Base-by-base conservation (phyloP, 2,329 filamentous ascomycete genomes). In the Pezicula neosporulosa region DNA sequence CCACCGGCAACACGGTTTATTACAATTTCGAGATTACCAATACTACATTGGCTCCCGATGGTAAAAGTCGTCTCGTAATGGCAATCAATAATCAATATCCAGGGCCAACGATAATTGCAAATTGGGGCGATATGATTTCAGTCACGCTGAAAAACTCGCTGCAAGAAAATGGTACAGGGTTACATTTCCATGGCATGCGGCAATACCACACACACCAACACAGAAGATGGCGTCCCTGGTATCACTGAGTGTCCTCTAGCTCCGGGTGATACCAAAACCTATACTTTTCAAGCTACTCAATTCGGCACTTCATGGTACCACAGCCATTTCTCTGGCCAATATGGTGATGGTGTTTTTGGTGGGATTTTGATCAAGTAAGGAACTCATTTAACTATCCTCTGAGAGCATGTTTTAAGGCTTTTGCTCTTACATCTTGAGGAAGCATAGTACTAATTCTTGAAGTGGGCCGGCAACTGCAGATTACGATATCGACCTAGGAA, bases 321-420 rank as follows among this genome's bases (percentile, higher is more conserved):
- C 42, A 44, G 42, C 1, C 82, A 85, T 60, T 78, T 78, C 56
- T 68, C 68, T 7, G 57, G 64, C n/a, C 71, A 73, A 55, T 72
- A 72, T 48, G 64, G 65, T 69, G 69, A 65, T 72, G 83, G 83
- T 0, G 66, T 84, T 0, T 71, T 78, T 36, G 83, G 83, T 21
- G 21, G 39, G 15, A 28, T 55, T 6, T 27, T 53, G 4, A 48
- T 55, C 6, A 55, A 53, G 24, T 24, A 24, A 24, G 24, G 5
- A 24, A 24, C 24, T 6, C 3, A 24, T 24, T 24, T 24, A 4
- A 6, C 7, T 24, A 6, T 24, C 7, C 24, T 6, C 24, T 24
- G 6, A 24, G 24, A 24, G 24, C 24, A 24, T 24, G 24, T 24
- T 6, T 24, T 24, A 24, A 6, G 7, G 3, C 24, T 24, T 24